These are phyloP conservation scores for Seminavis robusta DNA, from an alignment of 108 stramenopile genomes.

Conservation along the genomic window DNA sequence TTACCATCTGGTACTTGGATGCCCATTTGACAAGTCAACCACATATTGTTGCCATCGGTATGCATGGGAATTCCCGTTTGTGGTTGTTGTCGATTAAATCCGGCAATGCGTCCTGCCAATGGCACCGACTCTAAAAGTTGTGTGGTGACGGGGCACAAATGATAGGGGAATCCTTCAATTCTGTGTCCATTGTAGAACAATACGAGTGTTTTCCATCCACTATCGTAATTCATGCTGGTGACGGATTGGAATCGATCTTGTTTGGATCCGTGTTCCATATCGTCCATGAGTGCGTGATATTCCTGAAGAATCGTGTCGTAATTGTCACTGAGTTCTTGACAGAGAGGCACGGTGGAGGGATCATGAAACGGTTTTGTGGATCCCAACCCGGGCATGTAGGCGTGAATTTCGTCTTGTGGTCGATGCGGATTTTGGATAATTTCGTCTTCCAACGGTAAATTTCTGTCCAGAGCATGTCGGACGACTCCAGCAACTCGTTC, in stretches of 20 bases:
- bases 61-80: constrained; percentile 74
- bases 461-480: constrained; percentile 37
- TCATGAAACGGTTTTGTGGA: constrained; percentile 66
- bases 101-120: constrained; percentile 80
- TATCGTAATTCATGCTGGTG: constrained; percentile 83
- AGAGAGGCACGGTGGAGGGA: constrained; percentile 45
- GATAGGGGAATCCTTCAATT: constrained; percentile 82
- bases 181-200: constrained; percentile 85
- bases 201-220: constrained; percentile 83
- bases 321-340: constrained; percentile 59
- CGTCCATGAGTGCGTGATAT: constrained; percentile 60
- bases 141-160: constrained; percentile 80
- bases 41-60: constrained; percentile 89
- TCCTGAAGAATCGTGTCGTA: constrained; percentile 63
- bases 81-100: constrained; percentile 84
- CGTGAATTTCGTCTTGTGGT: constrained; percentile 79
- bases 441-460: constrained; percentile 47
- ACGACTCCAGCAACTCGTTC: constrained; percentile 74
- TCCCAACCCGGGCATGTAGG: constrained; percentile 78
- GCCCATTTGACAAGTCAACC: constrained; percentile 86
- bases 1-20: constrained; percentile 41
- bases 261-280: constrained; percentile 36
- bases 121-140: constrained; percentile 75
- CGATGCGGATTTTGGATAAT: constrained; percentile 45
- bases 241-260: constrained; percentile 80